Percentiles rank a stretch among this genome's conserved stretches.
Conservation (phyloP, 1,284 basidiomycete species). For the Abortiporus biennis region DNA sequence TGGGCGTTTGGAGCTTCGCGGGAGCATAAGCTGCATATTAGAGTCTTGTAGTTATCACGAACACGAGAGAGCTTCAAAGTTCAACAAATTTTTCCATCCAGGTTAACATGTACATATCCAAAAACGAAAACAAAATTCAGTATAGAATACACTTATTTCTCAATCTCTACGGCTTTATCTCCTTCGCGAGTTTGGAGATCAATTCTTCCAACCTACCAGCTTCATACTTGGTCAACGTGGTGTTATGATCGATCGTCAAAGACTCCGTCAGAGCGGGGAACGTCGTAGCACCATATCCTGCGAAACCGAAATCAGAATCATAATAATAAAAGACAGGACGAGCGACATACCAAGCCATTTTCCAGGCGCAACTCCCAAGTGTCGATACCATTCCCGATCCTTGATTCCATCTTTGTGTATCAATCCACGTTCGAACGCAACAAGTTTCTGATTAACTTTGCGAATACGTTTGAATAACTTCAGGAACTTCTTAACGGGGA, state of each 20-base stretch:
- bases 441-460: conserved; percentile 65
- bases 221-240: conserved; percentile 57
- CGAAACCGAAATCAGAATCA: neutral
- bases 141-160: too few species aligned
- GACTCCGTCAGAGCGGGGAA: conserved; percentile 83
- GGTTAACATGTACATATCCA: too few species aligned
- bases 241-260: conserved; percentile 64
- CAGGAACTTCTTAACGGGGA: conserved; percentile 30
- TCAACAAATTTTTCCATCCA: too few species aligned
- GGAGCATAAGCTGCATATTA: too few species aligned
- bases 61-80: too few species aligned
- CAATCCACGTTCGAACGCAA: conserved; percentile 80
- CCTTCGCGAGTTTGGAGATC: conserved; percentile 31
- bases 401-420: conserved; percentile 75
- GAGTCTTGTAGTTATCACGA: too few species aligned
- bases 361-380: conserved; percentile 88
- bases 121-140: too few species aligned
- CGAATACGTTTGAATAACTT: conserved; percentile 59
- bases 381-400: conserved; percentile 81
- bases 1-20: too few species aligned
- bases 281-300: conserved; percentile 83
- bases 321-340: neutral
- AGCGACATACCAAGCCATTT: conserved; percentile 69
- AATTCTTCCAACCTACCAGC: conserved; percentile 53
- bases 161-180: conserved; percentile 9